Evolutionary conservation across 1,139 yeast species (phyloP).

Genomic region (Blastobotrys arbuscula): DNA sequence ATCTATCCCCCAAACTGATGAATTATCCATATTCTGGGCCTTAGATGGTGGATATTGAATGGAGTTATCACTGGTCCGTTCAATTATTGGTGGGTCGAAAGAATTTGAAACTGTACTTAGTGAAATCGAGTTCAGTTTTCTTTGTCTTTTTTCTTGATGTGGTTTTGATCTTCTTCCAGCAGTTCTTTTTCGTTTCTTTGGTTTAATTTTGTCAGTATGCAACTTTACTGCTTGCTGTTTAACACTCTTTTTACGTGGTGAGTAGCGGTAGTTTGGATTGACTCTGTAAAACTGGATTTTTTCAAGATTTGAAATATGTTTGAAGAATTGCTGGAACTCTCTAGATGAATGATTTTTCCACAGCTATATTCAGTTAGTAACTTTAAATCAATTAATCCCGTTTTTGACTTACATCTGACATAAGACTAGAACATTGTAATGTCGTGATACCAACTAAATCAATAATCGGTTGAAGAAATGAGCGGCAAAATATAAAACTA

Average conservation of each 20-base stretch:
- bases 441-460: neutral
- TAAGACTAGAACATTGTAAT: neutral
- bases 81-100: too few species aligned
- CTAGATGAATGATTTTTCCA: neutral
- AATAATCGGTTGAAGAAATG: neutral
- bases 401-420: neutral
- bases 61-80: too few species aligned
- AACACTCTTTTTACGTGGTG: neutral
- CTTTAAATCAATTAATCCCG: neutral
- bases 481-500: neutral
- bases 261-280: constrained; percentile 1
- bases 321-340: neutral
- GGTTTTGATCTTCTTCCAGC: too few species aligned
- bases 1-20: too few species aligned
- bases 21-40: too few species aligned
- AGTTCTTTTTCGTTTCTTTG: neutral
- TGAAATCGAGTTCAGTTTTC: too few species aligned
- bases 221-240: neutral
- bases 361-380: neutral
- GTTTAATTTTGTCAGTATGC: neutral
- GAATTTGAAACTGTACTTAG: too few species aligned
- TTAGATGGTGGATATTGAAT: too few species aligned
- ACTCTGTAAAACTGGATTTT: neutral
- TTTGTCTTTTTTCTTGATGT: too few species aligned
- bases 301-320: neutral